Base-by-base conservation (phyloP, 2,329 filamentous ascomycete genomes). In the Coniochaeta sp. region DNA sequence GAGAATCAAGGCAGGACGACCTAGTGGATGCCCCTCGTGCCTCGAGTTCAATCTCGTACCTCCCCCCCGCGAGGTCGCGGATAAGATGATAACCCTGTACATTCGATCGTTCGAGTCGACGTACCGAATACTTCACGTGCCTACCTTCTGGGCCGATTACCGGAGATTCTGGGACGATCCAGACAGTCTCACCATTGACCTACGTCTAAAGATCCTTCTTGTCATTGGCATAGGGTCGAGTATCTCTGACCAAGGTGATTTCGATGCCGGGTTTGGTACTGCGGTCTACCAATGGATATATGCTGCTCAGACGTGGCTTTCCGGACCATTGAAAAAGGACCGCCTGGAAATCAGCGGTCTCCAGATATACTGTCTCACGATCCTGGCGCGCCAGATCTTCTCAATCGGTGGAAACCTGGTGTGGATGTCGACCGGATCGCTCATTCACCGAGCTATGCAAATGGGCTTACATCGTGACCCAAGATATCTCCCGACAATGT, bases 381-480 rank as follows among this genome's bases (percentile, higher is more conserved):
- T 80, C 3, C 62, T 81, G 1, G 78, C 79, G 66, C 73, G 69
- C 61, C 71, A 81, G 24, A 58, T 62, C 22, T 43, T 58, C 14
- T 28, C 70, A 8, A 64, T 80, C 0, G 78, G 79, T 4, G 73
- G 72, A 2, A 77, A 81, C n/a, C 68, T 81, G 1, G 70, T 74
- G 1, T 83, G 79, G 80, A 73, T 78, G n/a, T 72, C 75, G 0
- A 69, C 73, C 0, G 81, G 81, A 0, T 64, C 71, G 1, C 64
- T 83, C 0, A 60, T 82, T 1, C 71, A 80, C 22, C 73, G 68
- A 1, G 80, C 80, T 0, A 71, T 82, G 28, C 76, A 75, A 40
- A 79, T 82, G 73, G 81, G 81, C 1, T 61, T 84, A 1, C 79
- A 84, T 59, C 71, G 77, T 57, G 81, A 84, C 58, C 79, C 81